These are phyloP conservation scores for Penicillium sp. DNA, from an alignment of 2,329 filamentous ascomycete species.

Conservation along the genomic window DNA sequence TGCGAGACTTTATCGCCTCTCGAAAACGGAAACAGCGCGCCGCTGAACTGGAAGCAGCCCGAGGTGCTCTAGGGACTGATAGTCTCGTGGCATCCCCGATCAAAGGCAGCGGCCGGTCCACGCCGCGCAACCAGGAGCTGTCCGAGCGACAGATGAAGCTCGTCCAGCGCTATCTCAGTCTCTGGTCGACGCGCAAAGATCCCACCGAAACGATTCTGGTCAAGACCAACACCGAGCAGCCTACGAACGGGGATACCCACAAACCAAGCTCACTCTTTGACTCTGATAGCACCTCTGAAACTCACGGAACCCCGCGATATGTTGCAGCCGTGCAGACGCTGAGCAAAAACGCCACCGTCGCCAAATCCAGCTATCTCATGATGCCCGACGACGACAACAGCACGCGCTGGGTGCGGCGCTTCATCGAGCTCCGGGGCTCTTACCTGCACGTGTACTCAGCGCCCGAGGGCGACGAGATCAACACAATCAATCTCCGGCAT, in stretches of 20 bases:
- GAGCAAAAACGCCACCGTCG: conserved; percentile 72
- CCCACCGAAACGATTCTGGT: conserved; percentile 42
- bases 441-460: conserved; percentile 88
- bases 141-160: conserved; percentile 36
- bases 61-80: conserved; percentile 40
- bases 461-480: conserved; percentile 83
- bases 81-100: conserved; percentile 33
- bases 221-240: conserved; percentile 43
- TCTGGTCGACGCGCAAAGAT: conserved; percentile 41
- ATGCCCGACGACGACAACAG: conserved; percentile 74
- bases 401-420: conserved; percentile 84
- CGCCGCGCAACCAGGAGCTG: conserved; percentile 32
- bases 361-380: conserved; percentile 85
- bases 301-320: conserved; percentile 55
- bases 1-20: conserved; percentile 78
- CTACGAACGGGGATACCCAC: conserved; percentile 29
- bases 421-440: conserved; percentile 84
- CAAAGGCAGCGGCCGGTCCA: conserved; percentile 32
- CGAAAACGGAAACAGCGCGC: conserved; percentile 70
- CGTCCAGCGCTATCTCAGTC: conserved; percentile 38
- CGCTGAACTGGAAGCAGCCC: conserved; percentile 70
- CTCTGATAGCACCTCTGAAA: conserved; percentile 25
- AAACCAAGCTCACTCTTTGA: conserved; percentile 23
- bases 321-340: conserved; percentile 73
- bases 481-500: conserved; percentile 82